These are phyloP conservation scores for Melastoma candidum DNA, from an alignment of 441 rosid species.

Conservation along the genomic window DNA sequence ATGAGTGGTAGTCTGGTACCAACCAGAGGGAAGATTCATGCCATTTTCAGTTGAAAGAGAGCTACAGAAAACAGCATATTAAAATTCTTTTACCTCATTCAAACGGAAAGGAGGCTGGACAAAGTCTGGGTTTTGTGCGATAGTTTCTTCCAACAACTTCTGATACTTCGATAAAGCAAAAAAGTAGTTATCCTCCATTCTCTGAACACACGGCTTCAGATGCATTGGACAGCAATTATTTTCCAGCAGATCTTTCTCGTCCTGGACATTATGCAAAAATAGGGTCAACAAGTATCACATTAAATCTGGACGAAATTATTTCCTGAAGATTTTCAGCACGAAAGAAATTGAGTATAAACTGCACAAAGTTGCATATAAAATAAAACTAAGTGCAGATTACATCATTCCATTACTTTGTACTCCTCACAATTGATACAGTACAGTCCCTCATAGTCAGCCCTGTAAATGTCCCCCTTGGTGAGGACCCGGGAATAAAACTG, in stretches of 20 bases:
- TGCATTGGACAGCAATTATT: constrained; percentile 76
- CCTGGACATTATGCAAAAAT: constrained; percentile 35
- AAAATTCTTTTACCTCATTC: constrained; percentile 55
- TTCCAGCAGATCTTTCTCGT: constrained; percentile 81
- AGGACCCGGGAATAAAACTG: constrained; percentile 79
- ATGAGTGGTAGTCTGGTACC: too few species aligned
- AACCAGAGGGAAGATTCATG: too few species aligned
- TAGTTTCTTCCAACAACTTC: constrained; percentile 56
- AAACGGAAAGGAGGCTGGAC: constrained; percentile 86
- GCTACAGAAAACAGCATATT: too few species aligned
- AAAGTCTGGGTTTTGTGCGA: constrained; percentile 57
- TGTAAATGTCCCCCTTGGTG: constrained; percentile 78
- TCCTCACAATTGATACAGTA: constrained; percentile 96
- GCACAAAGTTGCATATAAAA: too few species aligned
- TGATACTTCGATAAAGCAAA: constrained; percentile 90
- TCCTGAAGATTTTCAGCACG: too few species aligned
- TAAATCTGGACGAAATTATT: too few species aligned
- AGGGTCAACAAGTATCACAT: neutral
- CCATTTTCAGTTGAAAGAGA: too few species aligned
- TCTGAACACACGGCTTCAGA: constrained; percentile 63
- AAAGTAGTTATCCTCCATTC: constrained; percentile 92
- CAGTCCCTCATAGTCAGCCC: constrained; percentile 82
- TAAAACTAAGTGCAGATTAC: too few species aligned
- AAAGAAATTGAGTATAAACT: too few species aligned
- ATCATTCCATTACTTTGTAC: constrained; percentile 49